A percentile compares a stretch with the other conserved stretches of the same genome.
Conservation (phyloP, 805 yeast species). For the Komagataella phaffii region DNA sequence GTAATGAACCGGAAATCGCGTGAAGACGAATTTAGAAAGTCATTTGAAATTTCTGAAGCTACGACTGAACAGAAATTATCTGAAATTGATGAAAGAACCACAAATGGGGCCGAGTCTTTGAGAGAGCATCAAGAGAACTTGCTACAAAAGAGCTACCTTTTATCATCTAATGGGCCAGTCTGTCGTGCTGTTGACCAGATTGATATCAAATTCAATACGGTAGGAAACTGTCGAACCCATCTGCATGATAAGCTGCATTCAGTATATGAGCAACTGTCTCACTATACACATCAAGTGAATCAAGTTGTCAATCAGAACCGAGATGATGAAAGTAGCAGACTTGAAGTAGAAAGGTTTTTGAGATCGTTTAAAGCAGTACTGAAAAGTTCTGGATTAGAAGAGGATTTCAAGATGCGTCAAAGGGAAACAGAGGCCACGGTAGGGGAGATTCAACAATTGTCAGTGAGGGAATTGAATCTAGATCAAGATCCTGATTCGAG, state of each 20-base stretch:
- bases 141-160: background rate
- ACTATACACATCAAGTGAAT: background rate
- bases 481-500: background rate
- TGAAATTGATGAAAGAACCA: background rate
- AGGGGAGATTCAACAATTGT: background rate
- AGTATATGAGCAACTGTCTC: background rate
- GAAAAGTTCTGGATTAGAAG: background rate
- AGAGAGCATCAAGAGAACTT: background rate
- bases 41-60: background rate
- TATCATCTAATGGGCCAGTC: background rate
- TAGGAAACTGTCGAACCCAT: background rate
- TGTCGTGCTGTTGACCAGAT: background rate
- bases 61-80: background rate
- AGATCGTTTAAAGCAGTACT: background rate
- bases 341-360: background rate
- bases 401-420: background rate
- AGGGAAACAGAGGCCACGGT: background rate
- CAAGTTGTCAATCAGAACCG: background rate
- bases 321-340: background rate
- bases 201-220: background rate
- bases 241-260: background rate
- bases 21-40: background rate
- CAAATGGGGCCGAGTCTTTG: background rate
- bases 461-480: background rate
- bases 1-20: background rate